phyloP scores from a whole-genome alignment of 2,329 filamentous ascomycete genomes.

The Nakataea oryzae region DNA sequence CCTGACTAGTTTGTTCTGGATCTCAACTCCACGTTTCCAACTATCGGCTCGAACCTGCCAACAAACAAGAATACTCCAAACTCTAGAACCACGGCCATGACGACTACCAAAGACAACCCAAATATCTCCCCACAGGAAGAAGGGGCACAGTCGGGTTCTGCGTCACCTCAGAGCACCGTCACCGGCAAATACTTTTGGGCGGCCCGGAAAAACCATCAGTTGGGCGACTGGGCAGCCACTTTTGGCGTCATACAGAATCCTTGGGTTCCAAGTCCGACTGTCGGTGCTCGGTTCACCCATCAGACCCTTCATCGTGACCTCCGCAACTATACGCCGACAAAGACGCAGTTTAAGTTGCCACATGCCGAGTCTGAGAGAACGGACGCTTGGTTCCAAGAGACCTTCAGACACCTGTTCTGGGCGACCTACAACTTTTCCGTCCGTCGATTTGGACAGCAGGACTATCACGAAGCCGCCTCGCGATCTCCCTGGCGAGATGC shows the following conservation, averaged over 20 bases:
- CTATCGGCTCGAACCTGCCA: neutral
- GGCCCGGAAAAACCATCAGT: neutral
- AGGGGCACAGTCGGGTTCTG: neutral
- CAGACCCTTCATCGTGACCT: conserved; percentile 4
- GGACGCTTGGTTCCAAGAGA: conserved; percentile 15
- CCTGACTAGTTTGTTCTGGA: neutral
- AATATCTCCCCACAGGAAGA: neutral
- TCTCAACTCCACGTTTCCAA: neutral
- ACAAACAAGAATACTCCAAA: neutral
- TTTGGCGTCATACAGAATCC: neutral
- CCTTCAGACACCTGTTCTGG: conserved; percentile 18
- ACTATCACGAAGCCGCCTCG: neutral
- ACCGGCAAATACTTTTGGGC: neutral
- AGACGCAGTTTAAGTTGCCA: conserved; percentile 9
- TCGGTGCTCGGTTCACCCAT: neutral
- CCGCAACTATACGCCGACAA: conserved; percentile 10
- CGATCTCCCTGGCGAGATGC: conserved; percentile 12
- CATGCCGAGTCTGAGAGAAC: conserved; percentile 10
- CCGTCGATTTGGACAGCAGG: conserved; percentile 16
- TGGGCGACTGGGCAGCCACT: neutral
- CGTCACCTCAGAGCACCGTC: neutral
- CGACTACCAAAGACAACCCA: neutral
- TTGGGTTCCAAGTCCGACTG: neutral
- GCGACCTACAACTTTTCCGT: conserved; percentile 12
- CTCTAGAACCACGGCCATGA: neutral